These are phyloP conservation scores for Vitis hybrid DNA, from an alignment of 177 flowering plant species.

Conservation along the genomic window DNA sequence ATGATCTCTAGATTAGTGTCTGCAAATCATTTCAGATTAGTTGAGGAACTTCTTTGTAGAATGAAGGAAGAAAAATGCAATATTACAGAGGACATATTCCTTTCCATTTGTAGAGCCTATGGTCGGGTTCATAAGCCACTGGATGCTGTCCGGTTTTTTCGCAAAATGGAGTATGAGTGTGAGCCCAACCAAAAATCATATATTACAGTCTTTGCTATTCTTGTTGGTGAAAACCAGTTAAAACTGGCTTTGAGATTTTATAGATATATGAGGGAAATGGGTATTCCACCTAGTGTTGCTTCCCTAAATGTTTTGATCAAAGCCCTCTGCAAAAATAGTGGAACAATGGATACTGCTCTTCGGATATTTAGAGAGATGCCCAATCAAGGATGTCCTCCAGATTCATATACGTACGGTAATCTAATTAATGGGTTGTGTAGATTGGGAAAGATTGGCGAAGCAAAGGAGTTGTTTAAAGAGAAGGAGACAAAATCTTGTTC, in stretches of 20 bases:
- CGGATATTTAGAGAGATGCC: slow-evolving; percentile 68
- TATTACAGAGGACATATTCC: slow-evolving; percentile 53
- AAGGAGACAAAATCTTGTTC: slow-evolving; percentile 51
- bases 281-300: slow-evolving; percentile 49
- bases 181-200: slow-evolving; percentile 56
- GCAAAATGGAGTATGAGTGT: slow-evolving; percentile 60
- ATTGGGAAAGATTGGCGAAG: slow-evolving; percentile 53
- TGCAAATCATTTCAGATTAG: slow-evolving; percentile 59
- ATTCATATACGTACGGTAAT: slow-evolving; percentile 87
- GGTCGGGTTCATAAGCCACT: slow-evolving; percentile 80
- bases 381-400: slow-evolving; percentile 58
- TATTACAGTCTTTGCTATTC: slow-evolving; percentile 57
- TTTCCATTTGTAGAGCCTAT: slow-evolving; percentile 64
- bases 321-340: slow-evolving; percentile 66
- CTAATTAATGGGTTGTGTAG: slow-evolving; percentile 76
- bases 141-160: slow-evolving; percentile 64
- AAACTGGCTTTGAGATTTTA: slow-evolving; percentile 64
- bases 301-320: slow-evolving; percentile 76
- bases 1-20: slow-evolving; percentile 65
- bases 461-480: slow-evolving; percentile 53
- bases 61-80: slow-evolving; percentile 70
- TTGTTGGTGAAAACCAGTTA: slow-evolving; percentile 67
- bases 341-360: slow-evolving; percentile 57
- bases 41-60: slow-evolving; percentile 57
- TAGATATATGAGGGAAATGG: slow-evolving; percentile 58